phyloP scores from a whole-genome alignment of 179 eudicot species.

The Beta corolliflora region DNA sequence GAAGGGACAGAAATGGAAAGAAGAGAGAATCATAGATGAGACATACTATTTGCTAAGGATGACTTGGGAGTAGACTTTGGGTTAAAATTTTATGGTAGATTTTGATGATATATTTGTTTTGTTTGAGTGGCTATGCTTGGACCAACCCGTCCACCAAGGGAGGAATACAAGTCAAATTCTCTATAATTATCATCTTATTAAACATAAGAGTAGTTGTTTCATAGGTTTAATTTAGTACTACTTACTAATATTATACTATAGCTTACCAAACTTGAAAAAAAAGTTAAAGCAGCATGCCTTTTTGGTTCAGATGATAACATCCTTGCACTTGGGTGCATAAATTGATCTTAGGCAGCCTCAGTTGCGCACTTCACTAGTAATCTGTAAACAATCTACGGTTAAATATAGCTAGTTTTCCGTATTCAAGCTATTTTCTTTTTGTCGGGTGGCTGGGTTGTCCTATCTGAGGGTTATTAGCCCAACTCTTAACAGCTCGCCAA shows the following conservation, averaged over 20 bases:
- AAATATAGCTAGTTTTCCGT: too few species aligned
- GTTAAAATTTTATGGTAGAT: not conserved
- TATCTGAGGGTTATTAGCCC: too few species aligned
- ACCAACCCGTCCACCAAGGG: slow-evolving; percentile 39
- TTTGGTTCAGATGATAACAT: not conserved
- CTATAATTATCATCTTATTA: slow-evolving; percentile 3
- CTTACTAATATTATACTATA: not conserved
- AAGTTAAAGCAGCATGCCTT: not conserved
- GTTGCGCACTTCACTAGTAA: too few species aligned
- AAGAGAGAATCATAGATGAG: slow-evolving; percentile 23
- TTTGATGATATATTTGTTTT: not conserved
- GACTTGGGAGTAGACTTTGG: slow-evolving; percentile 37
- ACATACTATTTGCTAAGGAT: slow-evolving; percentile 21
- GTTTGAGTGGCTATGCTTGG: slow-evolving; percentile 20
- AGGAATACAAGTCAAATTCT: slow-evolving; percentile 37
- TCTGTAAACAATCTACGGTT: not conserved
- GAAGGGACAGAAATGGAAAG: slow-evolving; percentile 24
- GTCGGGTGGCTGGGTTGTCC: too few species aligned
- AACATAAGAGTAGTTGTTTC: not conserved
- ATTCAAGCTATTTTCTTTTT: too few species aligned
- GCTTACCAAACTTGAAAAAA: too few species aligned
- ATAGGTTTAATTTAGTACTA: not conserved
- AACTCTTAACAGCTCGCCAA: too few species aligned
- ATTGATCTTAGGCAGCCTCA: not conserved
- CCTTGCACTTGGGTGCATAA: not conserved